Evolutionary conservation across 2,329 filamentous ascomycete genomes (phyloP).

Genomic region (Sporothrix sp.): DNA sequence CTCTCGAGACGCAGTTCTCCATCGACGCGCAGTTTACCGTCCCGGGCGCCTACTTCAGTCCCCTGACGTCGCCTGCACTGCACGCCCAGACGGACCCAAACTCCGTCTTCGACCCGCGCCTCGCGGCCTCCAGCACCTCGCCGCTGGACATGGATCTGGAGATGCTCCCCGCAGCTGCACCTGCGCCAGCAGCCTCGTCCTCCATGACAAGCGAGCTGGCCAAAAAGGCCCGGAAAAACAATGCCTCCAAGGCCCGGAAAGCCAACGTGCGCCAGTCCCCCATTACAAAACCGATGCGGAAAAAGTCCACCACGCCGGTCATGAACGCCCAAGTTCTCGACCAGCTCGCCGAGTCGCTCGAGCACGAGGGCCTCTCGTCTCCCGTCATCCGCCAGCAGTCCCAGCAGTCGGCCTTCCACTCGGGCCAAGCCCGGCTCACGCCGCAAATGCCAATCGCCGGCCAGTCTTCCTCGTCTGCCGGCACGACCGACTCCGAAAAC

Average conservation of each 20-base stretch:
- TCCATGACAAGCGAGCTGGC: conserved; percentile 27
- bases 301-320: conserved; percentile 45
- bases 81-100: conserved; percentile 56
- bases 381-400: conserved; percentile 25
- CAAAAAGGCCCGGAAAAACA: conserved; percentile 45
- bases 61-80: conserved; percentile 69
- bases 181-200: not conserved
- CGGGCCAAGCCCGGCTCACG: conserved; percentile 14
- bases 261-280: conserved; percentile 57
- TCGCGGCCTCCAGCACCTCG: conserved; percentile 34
- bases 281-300: conserved; percentile 57
- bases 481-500: conserved; percentile 51
- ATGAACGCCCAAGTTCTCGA: conserved; percentile 46
- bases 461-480: conserved; percentile 28
- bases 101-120: conserved; percentile 35
- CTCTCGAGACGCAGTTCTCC: conserved; percentile 61
- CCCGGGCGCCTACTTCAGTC: conserved; percentile 69
- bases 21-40: conserved; percentile 50
- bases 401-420: conserved; percentile 25
- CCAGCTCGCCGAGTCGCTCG: conserved; percentile 39
- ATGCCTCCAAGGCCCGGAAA: conserved; percentile 41
- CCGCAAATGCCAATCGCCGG: conserved; percentile 19
- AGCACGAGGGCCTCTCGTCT: conserved; percentile 23
- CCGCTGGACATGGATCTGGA: conserved; percentile 50
- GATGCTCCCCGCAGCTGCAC: conserved; percentile 23